Conservation (phyloP, 1,139 yeast genomes). For the Sugiyamaella novakii region DNA sequence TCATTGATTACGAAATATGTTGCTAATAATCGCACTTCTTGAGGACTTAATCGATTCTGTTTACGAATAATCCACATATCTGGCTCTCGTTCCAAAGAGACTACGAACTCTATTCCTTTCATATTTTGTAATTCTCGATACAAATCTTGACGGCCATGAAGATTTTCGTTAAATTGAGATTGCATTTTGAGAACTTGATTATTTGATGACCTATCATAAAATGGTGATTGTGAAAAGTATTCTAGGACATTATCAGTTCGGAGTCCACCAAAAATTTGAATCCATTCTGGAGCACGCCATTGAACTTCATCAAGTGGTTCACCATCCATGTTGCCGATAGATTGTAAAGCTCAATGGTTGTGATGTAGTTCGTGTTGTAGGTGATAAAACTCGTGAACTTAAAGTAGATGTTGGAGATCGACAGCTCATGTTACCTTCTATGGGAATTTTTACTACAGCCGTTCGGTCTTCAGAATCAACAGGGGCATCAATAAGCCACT, state of each 20-base stretch:
- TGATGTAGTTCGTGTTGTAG: background rate
- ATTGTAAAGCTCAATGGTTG: background rate
- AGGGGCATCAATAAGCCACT: background rate
- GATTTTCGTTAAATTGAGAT: conserved; percentile 74
- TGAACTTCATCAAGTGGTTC: conserved; percentile 74
- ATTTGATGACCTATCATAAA: conserved; percentile 90
- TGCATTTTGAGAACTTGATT: conserved; percentile 97
- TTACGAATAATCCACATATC: conserved; percentile 90
- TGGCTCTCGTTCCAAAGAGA: conserved; percentile 78
- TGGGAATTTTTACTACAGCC: conserved; percentile 7
- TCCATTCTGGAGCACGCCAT: conserved; percentile 98
- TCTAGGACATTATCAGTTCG: conserved; percentile 89
- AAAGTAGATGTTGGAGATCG: conserved; percentile 10
- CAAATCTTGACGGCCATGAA: conserved; percentile 45
- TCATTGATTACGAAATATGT: conserved; percentile 91
- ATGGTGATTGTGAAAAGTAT: conserved; percentile 90
- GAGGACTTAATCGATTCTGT: conserved; percentile 63
- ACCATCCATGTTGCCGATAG: conserved; percentile 6
- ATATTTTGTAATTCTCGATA: conserved; percentile 65
- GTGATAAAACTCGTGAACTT: background rate
- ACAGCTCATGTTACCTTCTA: background rate
- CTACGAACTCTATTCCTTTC: conserved; percentile 83
- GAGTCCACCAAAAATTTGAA: conserved; percentile 75
- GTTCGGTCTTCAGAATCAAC: too few relatives aligned
- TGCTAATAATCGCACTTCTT: conserved; percentile 55